These are phyloP conservation scores for Lodderomyces theae DNA, from an alignment of 1,139 yeast genomes.

Conservation along the genomic window DNA sequence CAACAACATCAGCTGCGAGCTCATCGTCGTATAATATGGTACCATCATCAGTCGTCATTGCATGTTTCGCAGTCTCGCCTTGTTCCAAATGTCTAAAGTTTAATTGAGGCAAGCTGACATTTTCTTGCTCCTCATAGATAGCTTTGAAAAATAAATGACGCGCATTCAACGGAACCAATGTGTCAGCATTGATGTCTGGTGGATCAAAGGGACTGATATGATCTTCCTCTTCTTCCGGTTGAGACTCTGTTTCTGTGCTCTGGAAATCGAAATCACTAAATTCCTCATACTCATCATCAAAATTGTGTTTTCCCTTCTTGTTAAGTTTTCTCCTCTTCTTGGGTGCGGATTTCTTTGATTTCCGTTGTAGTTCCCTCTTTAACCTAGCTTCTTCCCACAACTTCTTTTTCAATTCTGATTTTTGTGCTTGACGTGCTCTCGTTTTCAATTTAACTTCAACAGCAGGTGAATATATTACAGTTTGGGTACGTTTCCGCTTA, in stretches of 20 bases:
- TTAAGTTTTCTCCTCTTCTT: constrained; percentile 2
- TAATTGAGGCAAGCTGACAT: constrained; percentile 25
- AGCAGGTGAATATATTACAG: constrained; percentile 23
- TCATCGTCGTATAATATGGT: constrained; percentile 23
- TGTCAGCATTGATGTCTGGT: constrained; percentile 34
- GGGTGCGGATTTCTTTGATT: constrained; percentile 5
- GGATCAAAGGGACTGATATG: constrained; percentile 39
- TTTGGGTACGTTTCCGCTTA: constrained; percentile 31
- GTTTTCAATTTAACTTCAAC: constrained; percentile 10
- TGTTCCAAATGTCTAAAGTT: constrained; percentile 17
- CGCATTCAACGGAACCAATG: constrained; percentile 29
- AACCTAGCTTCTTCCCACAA: constrained; percentile 9
- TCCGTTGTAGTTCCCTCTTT: constrained; percentile 7
- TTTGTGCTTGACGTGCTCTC: constrained; percentile 13
- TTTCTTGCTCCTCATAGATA: constrained; percentile 18
- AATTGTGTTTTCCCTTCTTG: constrained; percentile 1
- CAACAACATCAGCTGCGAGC: constrained; percentile 31
- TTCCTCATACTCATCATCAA: constrained; percentile 9
- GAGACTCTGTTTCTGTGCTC: constrained; percentile 13
- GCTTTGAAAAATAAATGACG: constrained; percentile 35
- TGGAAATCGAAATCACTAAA: constrained; percentile 7
- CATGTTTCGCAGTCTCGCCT: constrained; percentile 9
- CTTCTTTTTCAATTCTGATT: constrained; percentile 8
- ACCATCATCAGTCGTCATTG: constrained; percentile 18
- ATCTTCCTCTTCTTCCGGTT: constrained; percentile 20